Percentiles rank a stretch among this genome's conserved stretches.
These are phyloP conservation scores for Cladosporium sp. DNA, from an alignment of 2,329 filamentous ascomycete species.

Conservation along the genomic window DNA sequence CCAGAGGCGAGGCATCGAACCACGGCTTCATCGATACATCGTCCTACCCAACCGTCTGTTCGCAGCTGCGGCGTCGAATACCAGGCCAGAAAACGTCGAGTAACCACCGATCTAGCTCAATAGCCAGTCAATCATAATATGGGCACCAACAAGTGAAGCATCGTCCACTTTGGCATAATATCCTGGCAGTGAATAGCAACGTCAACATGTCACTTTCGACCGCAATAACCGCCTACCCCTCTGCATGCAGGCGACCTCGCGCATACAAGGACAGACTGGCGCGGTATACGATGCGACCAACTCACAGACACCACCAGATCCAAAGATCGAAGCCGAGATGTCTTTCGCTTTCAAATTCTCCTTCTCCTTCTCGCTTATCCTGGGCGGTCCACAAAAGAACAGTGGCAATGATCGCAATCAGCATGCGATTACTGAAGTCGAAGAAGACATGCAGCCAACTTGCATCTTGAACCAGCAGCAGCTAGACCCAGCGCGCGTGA, in stretches of 20 bases:
- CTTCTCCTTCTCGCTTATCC: background rate
- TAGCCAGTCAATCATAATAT: conserved; percentile 53
- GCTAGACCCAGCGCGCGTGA: background rate
- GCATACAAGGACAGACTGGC: too few relatives aligned
- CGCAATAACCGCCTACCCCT: too few relatives aligned
- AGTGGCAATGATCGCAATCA: background rate
- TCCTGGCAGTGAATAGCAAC: too few relatives aligned
- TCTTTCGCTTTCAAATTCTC: background rate
- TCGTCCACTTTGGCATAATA: too few relatives aligned
- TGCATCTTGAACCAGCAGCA: background rate
- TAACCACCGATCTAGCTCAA: conserved; percentile 35
- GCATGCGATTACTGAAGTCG: background rate
- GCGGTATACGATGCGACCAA: too few relatives aligned
- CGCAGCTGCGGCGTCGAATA: conserved; percentile 39
- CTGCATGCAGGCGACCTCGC: too few relatives aligned
- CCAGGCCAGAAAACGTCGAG: conserved; percentile 38
- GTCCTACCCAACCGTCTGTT: conserved; percentile 72
- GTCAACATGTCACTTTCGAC: too few relatives aligned
- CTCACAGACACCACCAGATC: background rate
- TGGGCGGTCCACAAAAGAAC: background rate
- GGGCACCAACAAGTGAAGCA: too few relatives aligned
- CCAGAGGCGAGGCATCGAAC: conserved; percentile 64
- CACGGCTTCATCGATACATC: conserved; percentile 70
- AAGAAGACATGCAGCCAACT: background rate
- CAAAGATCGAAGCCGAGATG: background rate